These are phyloP conservation scores for Suhomyces kunorum DNA, from an alignment of 1,139 yeast genomes.

Conservation along the genomic window DNA sequence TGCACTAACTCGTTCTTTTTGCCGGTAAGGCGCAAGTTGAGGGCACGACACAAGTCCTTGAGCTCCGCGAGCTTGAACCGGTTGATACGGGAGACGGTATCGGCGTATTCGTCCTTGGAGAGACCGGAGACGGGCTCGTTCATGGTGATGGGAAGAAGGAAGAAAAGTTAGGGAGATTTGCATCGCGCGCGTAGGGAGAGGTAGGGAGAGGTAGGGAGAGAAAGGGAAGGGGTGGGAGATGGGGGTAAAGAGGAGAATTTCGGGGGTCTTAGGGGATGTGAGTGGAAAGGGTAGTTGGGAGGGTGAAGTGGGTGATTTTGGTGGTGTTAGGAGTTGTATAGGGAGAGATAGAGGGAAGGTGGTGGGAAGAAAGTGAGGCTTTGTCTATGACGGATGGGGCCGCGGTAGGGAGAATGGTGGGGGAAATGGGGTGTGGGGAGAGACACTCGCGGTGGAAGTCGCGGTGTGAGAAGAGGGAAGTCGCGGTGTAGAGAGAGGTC, in stretches of 20 bases:
- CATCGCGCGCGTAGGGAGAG: not conserved
- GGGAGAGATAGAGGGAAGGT: no score
- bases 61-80: slow-evolving; percentile 22
- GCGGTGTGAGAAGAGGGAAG: no score
- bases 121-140: slow-evolving; percentile 11
- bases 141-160: slow-evolving; percentile 9
- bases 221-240: not conserved
- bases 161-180: no score
- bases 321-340: no score
- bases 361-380: no score
- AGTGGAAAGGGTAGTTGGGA: not conserved
- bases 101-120: slow-evolving; percentile 14
- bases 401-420: no score
- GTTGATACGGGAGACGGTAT: slow-evolving; percentile 16
- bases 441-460: no score
- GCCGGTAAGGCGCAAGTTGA: slow-evolving; percentile 50
- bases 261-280: not conserved
- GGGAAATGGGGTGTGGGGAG: no score
- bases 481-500: no score
- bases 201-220: not conserved
- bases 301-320: no score
- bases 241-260: not conserved
- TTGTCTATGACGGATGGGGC: no score
- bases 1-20: slow-evolving; percentile 53
- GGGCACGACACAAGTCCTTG: slow-evolving; percentile 29